phyloP scores from a whole-genome alignment of 148 eudicot species.

The Bassia scoparia region DNA sequence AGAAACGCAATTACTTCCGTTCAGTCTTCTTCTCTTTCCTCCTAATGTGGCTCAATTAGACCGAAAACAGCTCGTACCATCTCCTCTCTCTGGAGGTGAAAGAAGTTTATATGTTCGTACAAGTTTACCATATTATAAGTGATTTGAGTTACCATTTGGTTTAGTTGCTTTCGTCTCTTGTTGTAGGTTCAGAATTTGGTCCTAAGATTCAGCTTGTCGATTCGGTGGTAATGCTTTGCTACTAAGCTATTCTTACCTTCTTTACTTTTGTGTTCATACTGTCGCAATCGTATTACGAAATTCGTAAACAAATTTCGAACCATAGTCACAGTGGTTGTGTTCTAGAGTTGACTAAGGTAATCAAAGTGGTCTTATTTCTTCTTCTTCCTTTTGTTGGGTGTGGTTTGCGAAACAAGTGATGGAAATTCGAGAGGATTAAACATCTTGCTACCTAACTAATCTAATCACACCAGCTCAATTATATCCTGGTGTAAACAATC shows the following conservation, averaged over 20 bases:
- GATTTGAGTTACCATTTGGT: conserved; percentile 6
- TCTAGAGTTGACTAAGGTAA: no score
- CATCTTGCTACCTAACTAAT: not conserved
- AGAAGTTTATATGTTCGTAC: not conserved
- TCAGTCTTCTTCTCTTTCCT: conserved; percentile 42
- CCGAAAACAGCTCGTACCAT: conserved; percentile 80
- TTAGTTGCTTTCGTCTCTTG: conserved; percentile 12
- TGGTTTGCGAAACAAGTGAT: no score
- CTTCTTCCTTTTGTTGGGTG: no score
- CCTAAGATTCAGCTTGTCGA: conserved; percentile 84
- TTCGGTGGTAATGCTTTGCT: conserved; percentile 61
- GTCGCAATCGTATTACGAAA: no score
- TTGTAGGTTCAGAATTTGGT: conserved; percentile 52
- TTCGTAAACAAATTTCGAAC: no score
- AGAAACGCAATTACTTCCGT: conserved; percentile 17
- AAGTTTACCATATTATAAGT: not conserved
- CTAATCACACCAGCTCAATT: not conserved
- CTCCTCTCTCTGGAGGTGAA: conserved; percentile 68
- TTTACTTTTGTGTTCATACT: no score
- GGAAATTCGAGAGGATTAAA: not conserved
- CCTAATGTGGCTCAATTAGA: conserved; percentile 72
- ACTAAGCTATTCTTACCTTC: no score
- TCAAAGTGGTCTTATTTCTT: no score
- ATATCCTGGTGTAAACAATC: no score
- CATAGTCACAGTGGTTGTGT: no score